Conservation (phyloP, 768 basidiomycete species). For the Rhizopogon vesiculosus region DNA sequence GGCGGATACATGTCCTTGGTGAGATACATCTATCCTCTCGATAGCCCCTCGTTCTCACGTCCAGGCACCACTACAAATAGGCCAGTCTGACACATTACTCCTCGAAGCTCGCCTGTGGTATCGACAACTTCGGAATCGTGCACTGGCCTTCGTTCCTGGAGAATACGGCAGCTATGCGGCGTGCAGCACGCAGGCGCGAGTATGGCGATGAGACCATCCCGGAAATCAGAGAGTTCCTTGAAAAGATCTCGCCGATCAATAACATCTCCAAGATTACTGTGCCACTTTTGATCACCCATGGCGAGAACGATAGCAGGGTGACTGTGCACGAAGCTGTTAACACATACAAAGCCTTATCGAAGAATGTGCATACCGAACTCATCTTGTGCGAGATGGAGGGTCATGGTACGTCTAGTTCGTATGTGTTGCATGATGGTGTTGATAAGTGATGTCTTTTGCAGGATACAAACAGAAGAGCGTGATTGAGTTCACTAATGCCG, state of each 20-base stretch:
- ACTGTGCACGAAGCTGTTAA: constrained; percentile 33
- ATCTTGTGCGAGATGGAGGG: constrained; percentile 39
- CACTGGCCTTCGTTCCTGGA: constrained; percentile 39
- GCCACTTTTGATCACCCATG: constrained; percentile 37
- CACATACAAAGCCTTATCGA: constrained; percentile 31
- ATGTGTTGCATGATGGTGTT: background rate
- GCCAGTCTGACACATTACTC: constrained; percentile 38
- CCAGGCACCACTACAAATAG: constrained; percentile 10
- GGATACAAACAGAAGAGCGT: constrained; percentile 41
- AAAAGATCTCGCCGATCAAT: constrained; percentile 35
- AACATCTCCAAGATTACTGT: constrained; percentile 30
- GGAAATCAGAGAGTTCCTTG: constrained; percentile 31
- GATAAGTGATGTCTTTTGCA: constrained; percentile 7
- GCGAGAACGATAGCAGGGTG: constrained; percentile 36
- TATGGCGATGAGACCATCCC: constrained; percentile 38
- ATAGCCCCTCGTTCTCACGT: background rate
- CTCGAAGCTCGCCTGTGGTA: constrained; percentile 33
- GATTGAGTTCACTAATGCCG: constrained; percentile 37
- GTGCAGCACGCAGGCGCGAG: constrained; percentile 30
- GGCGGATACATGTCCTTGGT: constrained; percentile 39
- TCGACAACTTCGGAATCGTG: constrained; percentile 36
- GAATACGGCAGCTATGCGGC: constrained; percentile 34
- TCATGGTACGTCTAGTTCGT: constrained; percentile 28
- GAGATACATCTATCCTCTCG: constrained; percentile 6
- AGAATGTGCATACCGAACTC: constrained; percentile 28